Percentiles rank a stretch among this genome's conserved stretches.
Conservation (phyloP, 139 green algal genomes). For the Zygnema circumcarinatum region DNA sequence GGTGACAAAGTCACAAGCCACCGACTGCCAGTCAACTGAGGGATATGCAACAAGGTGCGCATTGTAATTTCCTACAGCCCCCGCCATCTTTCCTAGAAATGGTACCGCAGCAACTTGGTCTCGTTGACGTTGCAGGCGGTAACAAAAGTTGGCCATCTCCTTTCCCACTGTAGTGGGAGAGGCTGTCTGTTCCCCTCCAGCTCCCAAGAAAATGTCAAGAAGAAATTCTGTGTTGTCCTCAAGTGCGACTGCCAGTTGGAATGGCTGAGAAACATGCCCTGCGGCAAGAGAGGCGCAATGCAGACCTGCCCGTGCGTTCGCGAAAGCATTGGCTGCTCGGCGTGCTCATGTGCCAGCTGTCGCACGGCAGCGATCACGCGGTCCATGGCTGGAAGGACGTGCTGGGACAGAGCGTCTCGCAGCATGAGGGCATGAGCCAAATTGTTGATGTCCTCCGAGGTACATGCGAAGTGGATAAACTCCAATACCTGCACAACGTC, state of each 20-base stretch:
- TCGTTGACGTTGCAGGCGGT: slow-evolving; percentile 79
- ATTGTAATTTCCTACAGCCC: slow-evolving; percentile 99
- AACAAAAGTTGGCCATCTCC: slow-evolving; percentile 96
- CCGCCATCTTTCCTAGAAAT: slow-evolving; percentile 92
- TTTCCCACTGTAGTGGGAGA: slow-evolving; percentile 98
- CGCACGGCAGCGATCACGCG: slow-evolving; percentile 76
- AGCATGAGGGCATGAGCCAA: slow-evolving; percentile 96
- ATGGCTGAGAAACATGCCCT: too few relatives aligned
- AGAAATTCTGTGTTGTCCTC: slow-evolving; percentile 1
- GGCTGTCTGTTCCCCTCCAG: slow-evolving; percentile 71
- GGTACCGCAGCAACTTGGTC: slow-evolving; percentile 73
- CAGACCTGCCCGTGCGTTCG: slow-evolving; percentile 95
- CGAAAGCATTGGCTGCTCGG: slow-evolving; percentile 90
- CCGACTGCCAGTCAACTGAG: slow-evolving; percentile 86
- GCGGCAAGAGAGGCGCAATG: too few relatives aligned
- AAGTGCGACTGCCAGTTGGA: too few relatives aligned
- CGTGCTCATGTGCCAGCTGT: slow-evolving; percentile 78
- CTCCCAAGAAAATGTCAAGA: background rate
- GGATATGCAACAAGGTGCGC: slow-evolving; percentile 95
- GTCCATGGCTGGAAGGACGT: slow-evolving; percentile 75
- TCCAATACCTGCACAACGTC: slow-evolving; percentile 75
- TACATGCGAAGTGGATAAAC: slow-evolving; percentile 99
- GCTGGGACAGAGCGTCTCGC: slow-evolving; percentile 76
- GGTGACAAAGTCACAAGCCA: slow-evolving; percentile 82
- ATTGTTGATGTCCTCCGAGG: slow-evolving; percentile 99